These are phyloP conservation scores for Thalassiosira livingstoniorum DNA, from an alignment of 352 stramenopile species.

Conservation along the genomic window DNA sequence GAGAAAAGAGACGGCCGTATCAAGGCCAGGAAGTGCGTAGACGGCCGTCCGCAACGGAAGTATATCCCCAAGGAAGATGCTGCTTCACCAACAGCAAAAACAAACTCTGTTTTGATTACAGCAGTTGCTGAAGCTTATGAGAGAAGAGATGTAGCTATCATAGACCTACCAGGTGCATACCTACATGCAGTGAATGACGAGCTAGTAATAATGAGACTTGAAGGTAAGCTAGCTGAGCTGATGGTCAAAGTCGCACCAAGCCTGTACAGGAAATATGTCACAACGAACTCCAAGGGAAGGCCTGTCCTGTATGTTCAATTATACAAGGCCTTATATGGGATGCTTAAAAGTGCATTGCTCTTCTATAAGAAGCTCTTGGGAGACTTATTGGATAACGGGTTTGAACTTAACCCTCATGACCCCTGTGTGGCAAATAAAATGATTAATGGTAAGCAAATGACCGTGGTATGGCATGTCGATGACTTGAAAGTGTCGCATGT, in stretches of 20 bases:
- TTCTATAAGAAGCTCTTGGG: constrained; percentile 62
- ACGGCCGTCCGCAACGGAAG: constrained; percentile 22
- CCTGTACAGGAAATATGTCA: constrained; percentile 24
- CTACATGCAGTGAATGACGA: constrained; percentile 42
- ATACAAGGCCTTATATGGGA: constrained; percentile 58
- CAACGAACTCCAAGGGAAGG: neutral
- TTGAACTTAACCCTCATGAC: no score
- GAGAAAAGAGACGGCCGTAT: neutral
- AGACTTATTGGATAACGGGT: no score
- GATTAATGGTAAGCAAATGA: no score
- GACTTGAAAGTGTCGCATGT: no score
- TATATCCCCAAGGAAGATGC: constrained; percentile 54
- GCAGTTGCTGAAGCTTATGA: constrained; percentile 55
- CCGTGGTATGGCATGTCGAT: no score
- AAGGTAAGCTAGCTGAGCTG: constrained; percentile 39
- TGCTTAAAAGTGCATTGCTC: constrained; percentile 34
- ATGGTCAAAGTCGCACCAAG: constrained; percentile 30
- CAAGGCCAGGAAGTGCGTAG: neutral
- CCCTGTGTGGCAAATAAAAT: no score
- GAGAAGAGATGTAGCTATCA: constrained; percentile 37
- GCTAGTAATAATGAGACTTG: constrained; percentile 33
- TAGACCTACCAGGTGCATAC: constrained; percentile 56
- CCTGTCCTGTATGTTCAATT: constrained; percentile 39
- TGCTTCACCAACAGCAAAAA: constrained; percentile 46
- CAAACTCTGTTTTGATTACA: constrained; percentile 52